Conservation (phyloP, 805 yeast species). For the Barnettozyma vustinii region DNA sequence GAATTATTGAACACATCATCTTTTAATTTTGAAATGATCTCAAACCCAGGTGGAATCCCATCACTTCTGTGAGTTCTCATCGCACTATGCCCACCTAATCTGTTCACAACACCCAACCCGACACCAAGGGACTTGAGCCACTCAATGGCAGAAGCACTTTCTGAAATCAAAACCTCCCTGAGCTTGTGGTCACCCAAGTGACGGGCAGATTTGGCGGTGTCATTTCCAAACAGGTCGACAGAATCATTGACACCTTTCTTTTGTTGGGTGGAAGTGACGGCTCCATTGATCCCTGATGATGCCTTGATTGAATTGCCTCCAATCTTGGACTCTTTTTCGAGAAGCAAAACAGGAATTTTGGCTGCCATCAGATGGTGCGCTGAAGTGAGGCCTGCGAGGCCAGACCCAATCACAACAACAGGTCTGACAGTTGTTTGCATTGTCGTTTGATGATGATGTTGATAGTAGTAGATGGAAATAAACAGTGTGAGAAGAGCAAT, state of each 20-base stretch:
- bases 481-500: neutral
- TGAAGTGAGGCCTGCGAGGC: slow-evolving; percentile 71
- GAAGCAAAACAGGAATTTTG: slow-evolving; percentile 37
- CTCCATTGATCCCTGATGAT: slow-evolving; percentile 67
- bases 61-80: slow-evolving; percentile 80
- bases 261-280: slow-evolving; percentile 57
- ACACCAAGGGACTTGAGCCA: slow-evolving; percentile 68
- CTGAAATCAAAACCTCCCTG: slow-evolving; percentile 52
- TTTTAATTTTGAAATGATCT: slow-evolving; percentile 43
- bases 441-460: neutral
- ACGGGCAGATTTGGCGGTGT: slow-evolving; percentile 64
- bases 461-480: neutral
- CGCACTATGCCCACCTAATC: slow-evolving; percentile 77
- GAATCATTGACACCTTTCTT: slow-evolving; percentile 46
- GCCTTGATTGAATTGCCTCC: slow-evolving; percentile 63
- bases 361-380: slow-evolving; percentile 45
- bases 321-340: slow-evolving; percentile 43
- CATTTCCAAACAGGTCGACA: slow-evolving; percentile 53
- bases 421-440: slow-evolving; percentile 9
- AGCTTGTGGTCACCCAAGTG: slow-evolving; percentile 52
- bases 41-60: slow-evolving; percentile 54
- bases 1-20: slow-evolving; percentile 31
- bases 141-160: slow-evolving; percentile 61
- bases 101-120: slow-evolving; percentile 62
- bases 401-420: slow-evolving; percentile 69